Evolutionary conservation across 2,329 filamentous ascomycete species (phyloP).

Genomic region (Pseudocercospora eumusae): DNA sequence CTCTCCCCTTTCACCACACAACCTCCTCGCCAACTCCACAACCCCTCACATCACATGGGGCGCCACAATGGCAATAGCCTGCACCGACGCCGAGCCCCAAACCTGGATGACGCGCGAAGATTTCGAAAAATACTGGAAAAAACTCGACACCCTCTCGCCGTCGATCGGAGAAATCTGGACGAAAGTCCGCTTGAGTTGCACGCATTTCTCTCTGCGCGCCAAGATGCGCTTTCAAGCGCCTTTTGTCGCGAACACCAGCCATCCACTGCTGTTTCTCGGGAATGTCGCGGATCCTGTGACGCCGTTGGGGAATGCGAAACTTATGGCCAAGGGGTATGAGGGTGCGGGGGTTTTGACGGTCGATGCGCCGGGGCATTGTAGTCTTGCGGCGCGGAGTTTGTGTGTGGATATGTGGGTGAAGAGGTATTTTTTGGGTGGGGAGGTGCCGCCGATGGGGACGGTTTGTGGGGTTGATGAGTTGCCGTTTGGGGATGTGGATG

Average conservation of each 20-base stretch:
- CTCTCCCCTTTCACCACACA: constrained; percentile 14
- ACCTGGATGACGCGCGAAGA: constrained; percentile 26
- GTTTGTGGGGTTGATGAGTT: constrained; percentile 8
- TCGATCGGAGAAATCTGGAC: constrained; percentile 45
- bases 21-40: not conserved
- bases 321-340: constrained; percentile 28
- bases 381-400: not conserved
- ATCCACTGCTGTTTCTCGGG: constrained; percentile 5
- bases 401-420: constrained; percentile 3
- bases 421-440: constrained; percentile 2
- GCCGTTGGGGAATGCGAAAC: constrained; percentile 2
- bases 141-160: constrained; percentile 40
- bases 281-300: constrained; percentile 7
- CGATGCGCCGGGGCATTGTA: constrained; percentile 23
- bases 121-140: constrained; percentile 42
- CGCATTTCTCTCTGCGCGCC: constrained; percentile 43
- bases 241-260: constrained; percentile 3
- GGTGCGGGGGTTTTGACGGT: constrained; percentile 36
- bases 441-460: not conserved
- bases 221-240: constrained; percentile 8
- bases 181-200: constrained; percentile 42
- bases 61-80: constrained; percentile 41
- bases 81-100: constrained; percentile 45
- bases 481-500: constrained; percentile 3
- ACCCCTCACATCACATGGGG: constrained; percentile 16